Percentiles rank a stretch among this genome's conserved stretches.
phyloP scores from a whole-genome alignment of 2,329 filamentous ascomycete genomes.

The Raffaelea ambrosiae region DNA sequence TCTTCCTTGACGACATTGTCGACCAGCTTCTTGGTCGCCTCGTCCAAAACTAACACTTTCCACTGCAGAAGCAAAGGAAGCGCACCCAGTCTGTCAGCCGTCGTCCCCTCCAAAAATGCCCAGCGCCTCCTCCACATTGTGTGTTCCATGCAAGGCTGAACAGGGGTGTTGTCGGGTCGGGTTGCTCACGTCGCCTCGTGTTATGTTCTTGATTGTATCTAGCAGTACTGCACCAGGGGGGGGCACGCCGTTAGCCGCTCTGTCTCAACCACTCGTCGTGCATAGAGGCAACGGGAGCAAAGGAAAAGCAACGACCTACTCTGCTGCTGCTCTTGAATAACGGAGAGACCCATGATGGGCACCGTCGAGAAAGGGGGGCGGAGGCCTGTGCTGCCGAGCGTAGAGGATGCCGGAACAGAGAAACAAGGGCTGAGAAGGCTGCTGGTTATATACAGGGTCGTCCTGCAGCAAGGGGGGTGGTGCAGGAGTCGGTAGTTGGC shows the following conservation, averaged over 20 bases:
- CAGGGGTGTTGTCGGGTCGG: not conserved
- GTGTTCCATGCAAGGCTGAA: too few species aligned
- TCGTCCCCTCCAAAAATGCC: not conserved
- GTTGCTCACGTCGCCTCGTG: slow-evolving; percentile 64
- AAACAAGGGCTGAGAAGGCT: too few species aligned
- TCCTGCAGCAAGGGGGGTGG: too few species aligned
- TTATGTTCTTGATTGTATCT: slow-evolving; percentile 66
- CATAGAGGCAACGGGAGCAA: not conserved
- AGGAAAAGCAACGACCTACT: slow-evolving; percentile 37
- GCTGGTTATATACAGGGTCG: too few species aligned
- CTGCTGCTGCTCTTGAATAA: slow-evolving; percentile 76
- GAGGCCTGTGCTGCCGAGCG: too few species aligned
- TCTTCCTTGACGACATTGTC: slow-evolving; percentile 91
- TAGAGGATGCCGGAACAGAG: not conserved
- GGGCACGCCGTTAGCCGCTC: not conserved
- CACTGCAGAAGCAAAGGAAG: slow-evolving; percentile 53
- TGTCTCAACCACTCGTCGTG: not conserved
- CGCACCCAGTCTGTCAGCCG: not conserved
- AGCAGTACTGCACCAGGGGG: slow-evolving; percentile 51
- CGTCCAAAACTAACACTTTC: slow-evolving; percentile 93
- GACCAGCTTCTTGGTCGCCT: slow-evolving; percentile 72
- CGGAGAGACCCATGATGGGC: slow-evolving; percentile 69
- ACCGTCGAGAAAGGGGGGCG: not conserved
- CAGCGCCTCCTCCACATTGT: not conserved
- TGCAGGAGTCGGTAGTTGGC: too few species aligned